Conservation (phyloP, 2,329 filamentous ascomycete genomes). For the Fonsecaea nubica region DNA sequence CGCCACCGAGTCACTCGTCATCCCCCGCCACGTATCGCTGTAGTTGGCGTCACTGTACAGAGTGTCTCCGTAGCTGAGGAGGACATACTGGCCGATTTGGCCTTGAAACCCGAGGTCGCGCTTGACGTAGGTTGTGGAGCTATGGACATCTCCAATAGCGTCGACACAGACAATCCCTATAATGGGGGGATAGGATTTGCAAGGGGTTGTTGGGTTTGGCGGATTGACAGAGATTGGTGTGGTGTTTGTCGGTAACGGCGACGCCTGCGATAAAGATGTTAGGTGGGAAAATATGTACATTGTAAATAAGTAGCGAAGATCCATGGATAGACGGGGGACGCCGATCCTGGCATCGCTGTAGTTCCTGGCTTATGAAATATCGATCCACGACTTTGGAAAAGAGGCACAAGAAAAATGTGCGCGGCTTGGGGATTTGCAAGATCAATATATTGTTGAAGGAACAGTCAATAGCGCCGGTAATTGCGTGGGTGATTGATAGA, state of each 20-base stretch:
- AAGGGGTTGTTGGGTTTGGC: constrained; percentile 4
- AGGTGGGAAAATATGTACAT: constrained; percentile 23
- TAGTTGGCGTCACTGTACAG: constrained; percentile 37
- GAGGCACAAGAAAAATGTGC: background rate
- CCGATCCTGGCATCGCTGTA: constrained; percentile 7
- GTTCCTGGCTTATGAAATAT: background rate
- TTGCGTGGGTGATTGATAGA: background rate
- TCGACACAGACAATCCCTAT: constrained; percentile 31
- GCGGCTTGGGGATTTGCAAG: background rate
- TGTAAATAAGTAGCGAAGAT: constrained; percentile 9
- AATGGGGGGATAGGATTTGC: constrained; percentile 25
- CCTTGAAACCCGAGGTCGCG: constrained; percentile 41
- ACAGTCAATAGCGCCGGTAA: background rate
- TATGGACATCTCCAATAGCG: constrained; percentile 39
- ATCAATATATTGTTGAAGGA: background rate
- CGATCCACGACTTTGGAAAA: background rate
- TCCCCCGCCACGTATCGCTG: constrained; percentile 39
- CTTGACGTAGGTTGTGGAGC: constrained; percentile 39
- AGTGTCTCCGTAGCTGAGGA: constrained; percentile 41
- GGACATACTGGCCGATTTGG: constrained; percentile 35
- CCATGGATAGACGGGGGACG: constrained; percentile 20
- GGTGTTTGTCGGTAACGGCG: constrained; percentile 11
- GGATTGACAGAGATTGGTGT: background rate
- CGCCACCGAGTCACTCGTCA: constrained; percentile 40
- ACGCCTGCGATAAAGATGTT: constrained; percentile 24